Evolutionary conservation across 345 rosid species (phyloP).

Genomic region (Salix viminalis): DNA sequence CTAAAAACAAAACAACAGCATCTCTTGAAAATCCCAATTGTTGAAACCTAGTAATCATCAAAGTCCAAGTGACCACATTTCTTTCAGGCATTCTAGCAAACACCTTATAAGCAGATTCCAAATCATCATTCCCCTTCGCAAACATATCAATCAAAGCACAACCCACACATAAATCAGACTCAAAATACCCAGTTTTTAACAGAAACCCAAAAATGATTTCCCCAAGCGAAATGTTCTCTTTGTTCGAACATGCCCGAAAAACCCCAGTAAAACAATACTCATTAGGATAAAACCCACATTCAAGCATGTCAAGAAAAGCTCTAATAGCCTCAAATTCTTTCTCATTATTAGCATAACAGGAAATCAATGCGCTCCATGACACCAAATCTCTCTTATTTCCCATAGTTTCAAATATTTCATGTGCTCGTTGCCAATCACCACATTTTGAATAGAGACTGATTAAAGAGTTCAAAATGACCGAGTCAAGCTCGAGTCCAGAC

Average conservation of each 20-base stretch:
- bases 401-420: conserved; percentile 45
- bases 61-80: conserved; percentile 66
- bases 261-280: conserved; percentile 66
- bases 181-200: conserved; percentile 47
- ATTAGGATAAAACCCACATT: conserved; percentile 52
- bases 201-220: conserved; percentile 48
- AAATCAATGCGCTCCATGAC: conserved; percentile 73
- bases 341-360: conserved; percentile 52
- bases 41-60: conserved; percentile 55
- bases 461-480: conserved; percentile 55
- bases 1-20: conserved; percentile 43
- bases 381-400: conserved; percentile 54
- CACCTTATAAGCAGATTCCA: conserved; percentile 48
- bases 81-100: conserved; percentile 54
- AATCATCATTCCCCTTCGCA: conserved; percentile 42
- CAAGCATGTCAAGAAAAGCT: conserved; percentile 47
- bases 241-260: conserved; percentile 50
- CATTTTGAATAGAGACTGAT: conserved; percentile 69
- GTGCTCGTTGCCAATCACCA: conserved; percentile 43
- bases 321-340: conserved; percentile 39
- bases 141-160: conserved; percentile 65
- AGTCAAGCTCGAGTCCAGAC: conserved; percentile 45
- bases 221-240: conserved; percentile 29
- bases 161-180: conserved; percentile 55
- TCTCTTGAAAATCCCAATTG: conserved; percentile 44